Base-by-base conservation (phyloP, 2,329 filamentous ascomycete genomes). In the Beauveria sp. region DNA sequence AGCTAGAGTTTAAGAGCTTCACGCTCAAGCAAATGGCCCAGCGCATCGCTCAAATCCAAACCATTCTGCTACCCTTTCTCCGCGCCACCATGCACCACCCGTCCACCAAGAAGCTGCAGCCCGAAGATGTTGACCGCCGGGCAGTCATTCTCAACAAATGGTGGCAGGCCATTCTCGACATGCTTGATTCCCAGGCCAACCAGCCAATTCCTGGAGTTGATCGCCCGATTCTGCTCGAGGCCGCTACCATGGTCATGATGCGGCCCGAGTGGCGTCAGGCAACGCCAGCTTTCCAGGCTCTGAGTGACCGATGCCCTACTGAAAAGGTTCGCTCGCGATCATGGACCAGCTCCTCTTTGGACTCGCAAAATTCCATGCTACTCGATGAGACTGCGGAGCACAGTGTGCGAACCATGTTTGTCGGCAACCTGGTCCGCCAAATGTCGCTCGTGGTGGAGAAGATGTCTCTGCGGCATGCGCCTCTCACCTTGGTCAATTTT, bases 381-480 rank as follows among this genome's bases (percentile, higher is more conserved):
- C 68, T 84, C 22, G 77, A 77, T 37, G 80, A 84, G 69, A 94
- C 91, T 5, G 89, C 92, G 12, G 86, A 92, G 69, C 91, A 96
- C 73, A 96, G 96, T 68, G 87, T 96, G 26, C 85, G 90, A 62
- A 93, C 91, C 69, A 92, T 92, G 73, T 96, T 96, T 71, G 83
- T 89, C 40, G 83, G 90, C 65, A 96, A 94, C 66, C 76, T 97
- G 37, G 81, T 91, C 47, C 85, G 88, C 44, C 92, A 96, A 69
- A 89, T 96, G 85, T 81, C 84, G 2, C 89, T 94, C 65, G 89
- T 92, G n/a, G 87, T 96, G 7, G 90, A 94, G 59, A 93, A 91
- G 70, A 89, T 96, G 86, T 92, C 90, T 18, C 78, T 90, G 68
- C 84, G 90, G 54, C 88, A 91, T 62, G 79, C 78, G 4, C 82